These are phyloP conservation scores for Monosporozyma solicola DNA, from an alignment of 805 yeast species.

Conservation along the genomic window DNA sequence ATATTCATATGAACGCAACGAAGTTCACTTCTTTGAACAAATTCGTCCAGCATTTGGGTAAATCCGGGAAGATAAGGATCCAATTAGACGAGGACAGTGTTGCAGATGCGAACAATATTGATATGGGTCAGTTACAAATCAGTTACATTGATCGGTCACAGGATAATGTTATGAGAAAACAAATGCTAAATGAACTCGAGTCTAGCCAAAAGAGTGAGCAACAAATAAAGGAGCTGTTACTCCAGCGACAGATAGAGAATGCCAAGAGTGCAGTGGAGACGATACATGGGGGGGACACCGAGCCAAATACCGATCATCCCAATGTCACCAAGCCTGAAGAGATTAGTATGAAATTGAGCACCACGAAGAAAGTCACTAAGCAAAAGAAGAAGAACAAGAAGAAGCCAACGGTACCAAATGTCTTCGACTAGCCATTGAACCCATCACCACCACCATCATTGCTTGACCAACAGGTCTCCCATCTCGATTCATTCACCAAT, in stretches of 20 bases:
- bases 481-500: too few species aligned
- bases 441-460: not conserved
- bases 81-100: conserved; percentile 25
- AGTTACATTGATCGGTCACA: conserved; percentile 50
- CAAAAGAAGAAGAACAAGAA: not conserved
- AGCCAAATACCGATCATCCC: not conserved
- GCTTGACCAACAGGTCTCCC: too few species aligned
- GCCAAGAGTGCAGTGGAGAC: conserved; percentile 3
- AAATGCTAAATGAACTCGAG: conserved; percentile 31
- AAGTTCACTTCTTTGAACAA: conserved; percentile 62
- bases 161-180: conserved; percentile 36
- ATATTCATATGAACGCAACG: conserved; percentile 87
- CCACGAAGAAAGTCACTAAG: not conserved
- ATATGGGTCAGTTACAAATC: conserved; percentile 35
- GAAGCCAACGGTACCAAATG: not conserved
- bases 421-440: not conserved
- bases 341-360: not conserved
- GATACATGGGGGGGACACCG: not conserved
- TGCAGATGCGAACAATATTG: conserved; percentile 23
- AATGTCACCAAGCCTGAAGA: conserved; percentile 2
- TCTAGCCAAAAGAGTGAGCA: conserved; percentile 37
- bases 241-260: conserved; percentile 45
- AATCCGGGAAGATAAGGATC: conserved; percentile 48
- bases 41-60: conserved; percentile 54
- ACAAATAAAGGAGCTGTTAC: conserved; percentile 32